Evolutionary conservation across 345 rosid genomes (phyloP).

Genomic region (Populus tremula): DNA sequence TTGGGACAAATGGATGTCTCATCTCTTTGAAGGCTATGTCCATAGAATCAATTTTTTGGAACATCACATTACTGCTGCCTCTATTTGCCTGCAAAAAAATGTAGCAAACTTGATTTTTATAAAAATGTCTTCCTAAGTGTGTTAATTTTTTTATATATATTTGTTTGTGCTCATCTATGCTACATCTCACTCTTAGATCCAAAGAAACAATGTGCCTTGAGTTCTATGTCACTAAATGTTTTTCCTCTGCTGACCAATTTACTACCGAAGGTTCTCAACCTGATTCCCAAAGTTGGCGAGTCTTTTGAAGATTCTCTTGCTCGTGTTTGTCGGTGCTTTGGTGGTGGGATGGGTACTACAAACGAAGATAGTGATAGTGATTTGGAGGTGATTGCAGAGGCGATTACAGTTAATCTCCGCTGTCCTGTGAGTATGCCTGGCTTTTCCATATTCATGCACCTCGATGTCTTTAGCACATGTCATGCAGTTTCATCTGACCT

Average conservation of each 20-base stretch:
- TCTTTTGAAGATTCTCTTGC: conserved; percentile 32
- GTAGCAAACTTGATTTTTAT: neutral
- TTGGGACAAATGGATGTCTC: neutral
- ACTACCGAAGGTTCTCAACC: conserved; percentile 22
- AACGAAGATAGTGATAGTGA: conserved; percentile 39
- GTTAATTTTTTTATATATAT: neutral
- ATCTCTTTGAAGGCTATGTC: neutral
- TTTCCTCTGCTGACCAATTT: neutral
- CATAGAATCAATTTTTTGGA: neutral
- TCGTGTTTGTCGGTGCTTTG: conserved; percentile 39
- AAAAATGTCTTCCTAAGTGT: neutral
- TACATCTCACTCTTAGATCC: neutral
- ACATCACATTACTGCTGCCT: neutral
- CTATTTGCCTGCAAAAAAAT: neutral
- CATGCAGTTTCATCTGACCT: neutral
- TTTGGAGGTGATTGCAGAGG: conserved; percentile 44
- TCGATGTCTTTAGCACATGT: neutral
- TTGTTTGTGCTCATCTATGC: neutral
- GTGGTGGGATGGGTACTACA: conserved; percentile 31
- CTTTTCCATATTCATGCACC: neutral
- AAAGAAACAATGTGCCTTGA: neutral
- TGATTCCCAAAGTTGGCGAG: conserved; percentile 41
- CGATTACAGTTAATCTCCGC: conserved; percentile 35
- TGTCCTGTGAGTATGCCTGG: conserved; percentile 36
- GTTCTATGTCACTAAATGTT: neutral